Evolutionary conservation across 306 rosid species (phyloP).

Genomic region (Medicago ruthenica): DNA sequence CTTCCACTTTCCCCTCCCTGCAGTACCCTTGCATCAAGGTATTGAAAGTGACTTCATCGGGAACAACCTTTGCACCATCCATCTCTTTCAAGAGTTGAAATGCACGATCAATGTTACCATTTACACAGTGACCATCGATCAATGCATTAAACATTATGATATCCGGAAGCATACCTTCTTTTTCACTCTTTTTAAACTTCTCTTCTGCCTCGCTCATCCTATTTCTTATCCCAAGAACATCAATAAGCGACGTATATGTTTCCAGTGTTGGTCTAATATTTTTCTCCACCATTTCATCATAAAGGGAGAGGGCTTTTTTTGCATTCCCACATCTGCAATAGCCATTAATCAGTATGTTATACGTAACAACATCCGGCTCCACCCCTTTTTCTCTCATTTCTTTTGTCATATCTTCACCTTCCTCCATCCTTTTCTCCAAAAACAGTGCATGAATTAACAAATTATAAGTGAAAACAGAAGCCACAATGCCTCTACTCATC

Average conservation of each 20-base stretch:
- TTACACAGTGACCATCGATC: constrained; percentile 80
- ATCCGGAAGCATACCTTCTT: constrained; percentile 70
- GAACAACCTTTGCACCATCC: constrained; percentile 65
- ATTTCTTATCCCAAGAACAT: constrained; percentile 63
- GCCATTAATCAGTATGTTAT: constrained; percentile 81
- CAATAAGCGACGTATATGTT: constrained; percentile 80
- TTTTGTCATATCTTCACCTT: constrained; percentile 62
- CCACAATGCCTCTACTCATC: constrained; percentile 62
- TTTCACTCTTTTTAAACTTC: constrained; percentile 60
- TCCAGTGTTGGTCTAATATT: constrained; percentile 65
- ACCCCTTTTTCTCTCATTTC: constrained; percentile 75
- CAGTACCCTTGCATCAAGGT: constrained; percentile 89
- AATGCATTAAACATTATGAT: constrained; percentile 75
- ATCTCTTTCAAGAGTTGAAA: constrained; percentile 74
- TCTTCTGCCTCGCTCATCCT: constrained; percentile 80
- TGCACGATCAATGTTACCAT: constrained; percentile 62
- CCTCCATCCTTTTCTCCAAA: constrained; percentile 65
- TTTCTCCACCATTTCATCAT: constrained; percentile 65
- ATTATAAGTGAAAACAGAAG: constrained; percentile 73
- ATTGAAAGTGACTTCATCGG: constrained; percentile 86
- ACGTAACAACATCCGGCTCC: constrained; percentile 69
- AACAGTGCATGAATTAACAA: constrained; percentile 81
- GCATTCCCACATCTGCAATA: constrained; percentile 75
- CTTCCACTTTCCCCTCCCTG: constrained; percentile 85
- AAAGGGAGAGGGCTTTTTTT: constrained; percentile 66